These are phyloP conservation scores for Rhodotorula taiwanensis DNA, from an alignment of 768 basidiomycete species.

Conservation along the genomic window DNA sequence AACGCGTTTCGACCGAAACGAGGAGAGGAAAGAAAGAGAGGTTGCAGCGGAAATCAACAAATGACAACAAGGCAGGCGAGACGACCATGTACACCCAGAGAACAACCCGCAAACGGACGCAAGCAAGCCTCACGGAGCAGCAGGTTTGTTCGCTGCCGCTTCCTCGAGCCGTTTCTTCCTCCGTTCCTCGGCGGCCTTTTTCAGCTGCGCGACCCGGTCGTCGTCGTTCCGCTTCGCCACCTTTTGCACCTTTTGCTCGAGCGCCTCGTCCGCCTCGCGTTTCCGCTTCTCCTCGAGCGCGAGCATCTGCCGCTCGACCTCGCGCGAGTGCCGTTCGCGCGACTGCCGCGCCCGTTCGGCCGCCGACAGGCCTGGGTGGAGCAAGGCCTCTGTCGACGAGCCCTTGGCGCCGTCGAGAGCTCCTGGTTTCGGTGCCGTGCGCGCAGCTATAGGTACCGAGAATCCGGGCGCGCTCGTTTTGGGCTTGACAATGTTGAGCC, in stretches of 20 bases:
- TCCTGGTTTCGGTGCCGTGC: constrained; percentile 28
- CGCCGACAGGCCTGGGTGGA: constrained; percentile 8
- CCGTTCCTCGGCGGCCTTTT: constrained; percentile 65
- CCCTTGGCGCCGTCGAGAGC: too few relatives aligned
- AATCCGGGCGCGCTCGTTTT: constrained; percentile 55
- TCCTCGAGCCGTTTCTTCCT: constrained; percentile 35
- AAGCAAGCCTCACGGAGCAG: background rate
- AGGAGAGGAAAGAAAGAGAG: background rate
- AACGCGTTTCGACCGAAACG: background rate
- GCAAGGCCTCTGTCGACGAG: constrained; percentile 9
- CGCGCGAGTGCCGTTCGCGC: constrained; percentile 68
- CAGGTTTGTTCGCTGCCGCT: background rate
- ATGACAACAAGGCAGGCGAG: background rate
- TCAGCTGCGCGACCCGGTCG: constrained; percentile 66
- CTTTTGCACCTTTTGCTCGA: constrained; percentile 53
- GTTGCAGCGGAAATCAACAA: background rate
- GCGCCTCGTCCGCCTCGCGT: constrained; percentile 55
- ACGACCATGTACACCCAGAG: background rate
- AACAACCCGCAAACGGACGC: too few relatives aligned
- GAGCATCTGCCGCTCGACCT: constrained; percentile 71
- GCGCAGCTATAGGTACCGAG: constrained; percentile 37
- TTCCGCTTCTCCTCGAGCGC: constrained; percentile 61
- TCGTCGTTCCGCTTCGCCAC: constrained; percentile 69
- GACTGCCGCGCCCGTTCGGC: constrained; percentile 56
- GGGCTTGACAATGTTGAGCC: constrained; percentile 76